Percentiles rank a stretch among this genome's conserved stretches.
Conservation (phyloP, 1,284 basidiomycete species). For the Cryptococcus hybrid region DNA sequence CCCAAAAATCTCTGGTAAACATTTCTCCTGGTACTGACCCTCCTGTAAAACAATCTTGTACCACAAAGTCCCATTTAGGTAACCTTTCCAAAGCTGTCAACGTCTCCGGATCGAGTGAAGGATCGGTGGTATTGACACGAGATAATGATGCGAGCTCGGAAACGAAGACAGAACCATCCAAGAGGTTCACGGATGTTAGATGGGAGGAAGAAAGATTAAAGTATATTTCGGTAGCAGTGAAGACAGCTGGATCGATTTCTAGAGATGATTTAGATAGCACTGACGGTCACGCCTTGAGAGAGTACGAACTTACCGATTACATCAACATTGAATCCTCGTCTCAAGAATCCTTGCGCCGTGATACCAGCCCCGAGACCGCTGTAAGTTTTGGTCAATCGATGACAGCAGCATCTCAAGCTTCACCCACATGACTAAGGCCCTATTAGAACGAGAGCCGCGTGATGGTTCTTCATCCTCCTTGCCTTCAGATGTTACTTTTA, state of each 20-base stretch:
- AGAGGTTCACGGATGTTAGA: slow-evolving; percentile 58
- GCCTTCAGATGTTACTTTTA: slow-evolving; percentile 17
- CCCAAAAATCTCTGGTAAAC: slow-evolving; percentile 80
- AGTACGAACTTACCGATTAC: slow-evolving; percentile 27
- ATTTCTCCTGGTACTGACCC: slow-evolving; percentile 78
- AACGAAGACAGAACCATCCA: slow-evolving; percentile 72
- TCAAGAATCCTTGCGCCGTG: slow-evolving; percentile 67
- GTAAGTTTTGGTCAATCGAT: slow-evolving; percentile 2
- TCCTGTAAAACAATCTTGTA: slow-evolving; percentile 91
- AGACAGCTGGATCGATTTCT: slow-evolving; percentile 86
- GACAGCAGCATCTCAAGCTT: background rate
- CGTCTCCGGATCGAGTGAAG: background rate
- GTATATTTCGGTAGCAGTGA: slow-evolving; percentile 70
- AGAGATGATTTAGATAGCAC: slow-evolving; percentile 52
- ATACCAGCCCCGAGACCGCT: slow-evolving; percentile 85
- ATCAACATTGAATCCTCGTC: slow-evolving; percentile 59
- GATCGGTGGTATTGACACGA: slow-evolving; percentile 15
- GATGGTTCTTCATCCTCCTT: slow-evolving; percentile 8
- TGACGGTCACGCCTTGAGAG: too few relatives aligned
- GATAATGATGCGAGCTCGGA: slow-evolving; percentile 45
- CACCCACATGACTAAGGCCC: slow-evolving; percentile 36
- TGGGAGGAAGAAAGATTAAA: slow-evolving; percentile 64
- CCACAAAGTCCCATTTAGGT: slow-evolving; percentile 65
- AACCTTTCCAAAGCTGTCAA: slow-evolving; percentile 5
- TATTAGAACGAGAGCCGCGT: slow-evolving; percentile 6